A percentile compares a stretch with the other conserved stretches of the same genome.
Conservation (phyloP, 176 grass and related monocot genomes). For the Oropetium thomaeum region DNA sequence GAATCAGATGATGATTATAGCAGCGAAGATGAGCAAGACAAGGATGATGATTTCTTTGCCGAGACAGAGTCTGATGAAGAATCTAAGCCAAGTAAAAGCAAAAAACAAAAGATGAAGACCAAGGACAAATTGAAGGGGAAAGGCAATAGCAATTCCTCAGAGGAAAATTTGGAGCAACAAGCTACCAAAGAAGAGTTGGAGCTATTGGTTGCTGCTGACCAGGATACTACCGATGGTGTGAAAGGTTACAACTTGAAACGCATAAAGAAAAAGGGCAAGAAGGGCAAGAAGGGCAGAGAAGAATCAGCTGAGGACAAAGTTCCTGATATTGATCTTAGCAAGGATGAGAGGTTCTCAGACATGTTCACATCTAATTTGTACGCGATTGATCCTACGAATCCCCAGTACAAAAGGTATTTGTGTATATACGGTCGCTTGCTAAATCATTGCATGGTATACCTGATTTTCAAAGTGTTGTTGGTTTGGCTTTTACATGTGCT, state of each 20-base stretch:
- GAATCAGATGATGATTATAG: slow-evolving; percentile 47
- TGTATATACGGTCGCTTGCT: background rate
- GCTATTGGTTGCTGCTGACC: slow-evolving; percentile 65
- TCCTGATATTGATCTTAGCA: slow-evolving; percentile 59
- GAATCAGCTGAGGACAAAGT: slow-evolving; percentile 44
- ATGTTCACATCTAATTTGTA: slow-evolving; percentile 65
- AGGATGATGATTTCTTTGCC: slow-evolving; percentile 56
- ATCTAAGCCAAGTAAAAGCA: slow-evolving; percentile 40
- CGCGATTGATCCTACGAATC: slow-evolving; percentile 81
- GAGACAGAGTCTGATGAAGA: slow-evolving; percentile 58
- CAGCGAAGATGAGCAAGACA: slow-evolving; percentile 39
- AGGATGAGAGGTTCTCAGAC: slow-evolving; percentile 64
- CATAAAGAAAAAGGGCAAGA: slow-evolving; percentile 61
- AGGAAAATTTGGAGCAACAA: slow-evolving; percentile 50
- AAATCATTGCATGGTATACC: background rate
- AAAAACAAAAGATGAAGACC: slow-evolving; percentile 43
- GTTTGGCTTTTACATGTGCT: background rate
- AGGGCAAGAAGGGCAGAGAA: slow-evolving; percentile 76
- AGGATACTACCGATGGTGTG: slow-evolving; percentile 46
- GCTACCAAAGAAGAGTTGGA: slow-evolving; percentile 84
- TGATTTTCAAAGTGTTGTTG: background rate
- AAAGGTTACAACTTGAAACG: slow-evolving; percentile 78
- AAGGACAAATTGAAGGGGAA: slow-evolving; percentile 48
- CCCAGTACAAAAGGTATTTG: slow-evolving; percentile 81
- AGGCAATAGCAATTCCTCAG: slow-evolving; percentile 34